phyloP scores from a whole-genome alignment of 1,284 basidiomycete species.

The Tilletia indica region DNA sequence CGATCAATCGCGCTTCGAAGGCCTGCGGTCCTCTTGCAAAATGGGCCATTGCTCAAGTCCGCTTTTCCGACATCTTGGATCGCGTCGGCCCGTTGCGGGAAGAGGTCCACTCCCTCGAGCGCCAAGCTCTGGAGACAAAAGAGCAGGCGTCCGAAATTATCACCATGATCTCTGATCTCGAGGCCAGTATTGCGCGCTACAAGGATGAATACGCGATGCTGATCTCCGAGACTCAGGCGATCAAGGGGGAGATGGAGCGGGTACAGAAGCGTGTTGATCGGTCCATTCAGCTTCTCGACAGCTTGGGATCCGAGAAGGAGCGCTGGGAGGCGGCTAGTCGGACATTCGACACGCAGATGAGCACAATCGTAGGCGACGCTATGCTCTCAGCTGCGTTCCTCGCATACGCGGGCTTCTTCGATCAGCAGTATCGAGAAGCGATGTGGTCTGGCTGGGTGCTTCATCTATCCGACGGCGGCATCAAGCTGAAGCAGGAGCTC shows the following conservation, averaged over 20 bases:
- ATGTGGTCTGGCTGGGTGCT: constrained; percentile 95
- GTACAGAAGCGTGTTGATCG: constrained; percentile 96
- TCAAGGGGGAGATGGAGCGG: constrained; percentile 96
- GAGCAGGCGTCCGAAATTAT: constrained; percentile 85
- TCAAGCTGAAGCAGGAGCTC: constrained; percentile 89
- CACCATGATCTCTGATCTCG: constrained; percentile 87
- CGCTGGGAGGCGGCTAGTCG: constrained; percentile 94
- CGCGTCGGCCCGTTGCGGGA: constrained; percentile 93
- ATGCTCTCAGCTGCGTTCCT: constrained; percentile 93
- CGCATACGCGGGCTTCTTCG: constrained; percentile 97
- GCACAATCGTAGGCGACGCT: constrained; percentile 96
- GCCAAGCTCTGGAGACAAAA: constrained; percentile 87
- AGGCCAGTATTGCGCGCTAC: constrained; percentile 86
- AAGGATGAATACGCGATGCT: constrained; percentile 97
- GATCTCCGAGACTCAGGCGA: constrained; percentile 94
- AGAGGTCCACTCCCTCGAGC: constrained; percentile 89
- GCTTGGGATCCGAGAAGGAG: constrained; percentile 87
- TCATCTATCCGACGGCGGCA: constrained; percentile 81
- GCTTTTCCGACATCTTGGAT: constrained; percentile 96
- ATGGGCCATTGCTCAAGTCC: constrained; percentile 96
- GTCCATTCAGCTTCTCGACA: constrained; percentile 90
- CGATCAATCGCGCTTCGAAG: constrained; percentile 88
- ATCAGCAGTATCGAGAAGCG: constrained; percentile 93
- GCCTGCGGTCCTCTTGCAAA: constrained; percentile 98
- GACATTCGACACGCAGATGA: constrained; percentile 97